These are phyloP conservation scores for Corynespora cassiicola DNA, from an alignment of 2,329 filamentous ascomycete genomes.

Conservation along the genomic window DNA sequence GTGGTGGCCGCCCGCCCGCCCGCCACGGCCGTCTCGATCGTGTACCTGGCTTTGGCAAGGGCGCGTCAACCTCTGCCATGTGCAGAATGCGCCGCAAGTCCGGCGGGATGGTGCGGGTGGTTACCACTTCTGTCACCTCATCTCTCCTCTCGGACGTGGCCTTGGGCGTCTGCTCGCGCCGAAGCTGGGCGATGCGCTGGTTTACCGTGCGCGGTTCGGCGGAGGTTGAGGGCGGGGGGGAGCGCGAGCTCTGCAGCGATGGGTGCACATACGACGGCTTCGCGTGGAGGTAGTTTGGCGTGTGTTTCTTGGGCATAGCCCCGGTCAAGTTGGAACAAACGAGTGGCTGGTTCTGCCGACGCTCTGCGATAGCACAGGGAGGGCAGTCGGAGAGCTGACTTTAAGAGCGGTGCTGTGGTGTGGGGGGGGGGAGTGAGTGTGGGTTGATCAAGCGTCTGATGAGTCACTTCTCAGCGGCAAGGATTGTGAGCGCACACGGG, in stretches of 20 bases:
- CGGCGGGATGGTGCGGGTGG: slow-evolving; percentile 52
- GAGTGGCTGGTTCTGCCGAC: too few relatives aligned
- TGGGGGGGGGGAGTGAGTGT: too few relatives aligned
- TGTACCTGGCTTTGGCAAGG: slow-evolving; percentile 50
- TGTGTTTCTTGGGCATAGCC: slow-evolving; percentile 57
- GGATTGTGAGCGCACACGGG: too few relatives aligned
- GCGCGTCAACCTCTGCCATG: slow-evolving; percentile 53
- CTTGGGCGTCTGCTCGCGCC: slow-evolving; percentile 49
- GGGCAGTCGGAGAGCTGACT: too few relatives aligned
- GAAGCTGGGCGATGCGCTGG: slow-evolving; percentile 54
- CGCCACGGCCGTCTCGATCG: slow-evolving; percentile 31
- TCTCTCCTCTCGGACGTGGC: slow-evolving; percentile 51
- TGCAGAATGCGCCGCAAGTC: slow-evolving; percentile 52
- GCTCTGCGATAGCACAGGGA: too few relatives aligned
- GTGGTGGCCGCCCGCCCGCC: slow-evolving; percentile 40
- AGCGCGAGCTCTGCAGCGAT: slow-evolving; percentile 38
- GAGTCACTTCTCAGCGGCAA: too few relatives aligned
- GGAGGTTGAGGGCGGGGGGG: slow-evolving; percentile 26
- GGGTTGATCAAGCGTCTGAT: too few relatives aligned
- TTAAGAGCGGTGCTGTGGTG: too few relatives aligned
- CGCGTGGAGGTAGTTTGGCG: slow-evolving; percentile 48
- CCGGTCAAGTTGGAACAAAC: neutral
- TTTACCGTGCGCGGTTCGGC: slow-evolving; percentile 50
- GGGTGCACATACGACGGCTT: slow-evolving; percentile 49
- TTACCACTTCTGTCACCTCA: slow-evolving; percentile 50